These are phyloP conservation scores for Capsicum baccatum DNA, from an alignment of 257 asterid species.

Conservation along the genomic window DNA sequence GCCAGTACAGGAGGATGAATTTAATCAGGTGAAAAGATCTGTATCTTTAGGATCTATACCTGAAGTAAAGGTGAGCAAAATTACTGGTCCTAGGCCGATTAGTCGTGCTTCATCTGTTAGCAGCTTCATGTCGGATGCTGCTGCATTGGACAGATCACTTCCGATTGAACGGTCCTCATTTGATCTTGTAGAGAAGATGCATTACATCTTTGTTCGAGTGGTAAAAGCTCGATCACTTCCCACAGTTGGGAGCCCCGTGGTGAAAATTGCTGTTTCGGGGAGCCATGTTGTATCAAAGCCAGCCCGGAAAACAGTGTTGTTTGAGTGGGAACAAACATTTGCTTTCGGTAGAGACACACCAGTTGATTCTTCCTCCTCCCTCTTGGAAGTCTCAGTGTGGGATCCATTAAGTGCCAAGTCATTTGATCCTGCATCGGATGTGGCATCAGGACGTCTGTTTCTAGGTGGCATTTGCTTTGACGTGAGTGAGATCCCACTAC, in stretches of 20 bases:
- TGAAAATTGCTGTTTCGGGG: slow-evolving; percentile 70
- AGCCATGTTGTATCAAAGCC: slow-evolving; percentile 70
- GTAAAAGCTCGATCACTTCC: slow-evolving; percentile 83
- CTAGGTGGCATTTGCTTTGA: slow-evolving; percentile 91
- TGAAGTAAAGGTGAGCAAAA: slow-evolving; percentile 48
- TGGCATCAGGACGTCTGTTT: slow-evolving; percentile 59
- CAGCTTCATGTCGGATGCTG: slow-evolving; percentile 68
- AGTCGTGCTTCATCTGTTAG: slow-evolving; percentile 75
- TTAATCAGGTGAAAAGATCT: slow-evolving; percentile 56
- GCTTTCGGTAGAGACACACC: slow-evolving; percentile 69
- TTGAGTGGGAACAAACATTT: slow-evolving; percentile 89
- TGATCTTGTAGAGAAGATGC: slow-evolving; percentile 91
- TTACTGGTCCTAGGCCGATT: slow-evolving; percentile 63
- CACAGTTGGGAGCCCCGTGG: slow-evolving; percentile 70
- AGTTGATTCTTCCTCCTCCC: slow-evolving; percentile 63
- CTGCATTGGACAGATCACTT: slow-evolving; percentile 52
- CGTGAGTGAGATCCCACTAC: slow-evolving; percentile 74
- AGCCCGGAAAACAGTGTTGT: slow-evolving; percentile 61
- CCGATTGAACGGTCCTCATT: slow-evolving; percentile 71
- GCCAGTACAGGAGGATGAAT: slow-evolving; percentile 34
- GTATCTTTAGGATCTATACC: slow-evolving; percentile 49
- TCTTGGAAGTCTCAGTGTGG: slow-evolving; percentile 83
- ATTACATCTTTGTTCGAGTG: slow-evolving; percentile 73
- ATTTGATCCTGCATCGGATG: slow-evolving; percentile 34
- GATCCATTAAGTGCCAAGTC: slow-evolving; percentile 49